Evolutionary conservation across 2,329 filamentous ascomycete species (phyloP).

Genomic region (Dothidotthia symphoricarpi): DNA sequence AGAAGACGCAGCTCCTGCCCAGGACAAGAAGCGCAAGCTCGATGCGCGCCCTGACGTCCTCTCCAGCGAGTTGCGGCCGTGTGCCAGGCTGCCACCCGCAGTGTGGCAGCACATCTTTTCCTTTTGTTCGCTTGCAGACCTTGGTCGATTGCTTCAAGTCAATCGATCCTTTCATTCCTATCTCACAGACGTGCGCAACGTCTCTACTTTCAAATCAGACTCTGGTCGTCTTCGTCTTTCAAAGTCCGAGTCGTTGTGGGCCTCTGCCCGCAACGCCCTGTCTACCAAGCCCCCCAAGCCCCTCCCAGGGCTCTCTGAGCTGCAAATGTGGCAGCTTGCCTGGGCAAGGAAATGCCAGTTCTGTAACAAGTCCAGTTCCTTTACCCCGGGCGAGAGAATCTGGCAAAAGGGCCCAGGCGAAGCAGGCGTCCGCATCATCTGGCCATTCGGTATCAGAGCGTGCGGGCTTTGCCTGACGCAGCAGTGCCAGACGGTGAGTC

Average conservation of each 20-base stretch:
- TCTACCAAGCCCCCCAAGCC: slow-evolving; percentile 69
- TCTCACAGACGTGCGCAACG: slow-evolving; percentile 39
- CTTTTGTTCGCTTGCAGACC: slow-evolving; percentile 61
- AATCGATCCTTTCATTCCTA: slow-evolving; percentile 63
- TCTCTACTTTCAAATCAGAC: slow-evolving; percentile 32
- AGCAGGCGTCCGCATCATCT: slow-evolving; percentile 62
- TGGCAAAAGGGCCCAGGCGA: slow-evolving; percentile 63
- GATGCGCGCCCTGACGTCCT: slow-evolving; percentile 12
- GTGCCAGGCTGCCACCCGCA: slow-evolving; percentile 55
- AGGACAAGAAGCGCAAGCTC: slow-evolving; percentile 37
- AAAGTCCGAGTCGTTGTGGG: slow-evolving; percentile 69
- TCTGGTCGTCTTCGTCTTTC: slow-evolving; percentile 41
- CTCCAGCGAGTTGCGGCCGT: slow-evolving; percentile 21
- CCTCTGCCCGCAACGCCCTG: slow-evolving; percentile 63
- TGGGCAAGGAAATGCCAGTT: slow-evolving; percentile 65
- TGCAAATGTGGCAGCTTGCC: slow-evolving; percentile 73
- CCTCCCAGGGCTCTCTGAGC: slow-evolving; percentile 62
- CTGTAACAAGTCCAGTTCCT: slow-evolving; percentile 53
- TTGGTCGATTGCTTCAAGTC: slow-evolving; percentile 65
- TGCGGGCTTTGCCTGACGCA: slow-evolving; percentile 66
- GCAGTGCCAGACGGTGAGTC: slow-evolving; percentile 63
- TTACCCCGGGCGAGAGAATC: slow-evolving; percentile 37
- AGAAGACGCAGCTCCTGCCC: slow-evolving; percentile 19
- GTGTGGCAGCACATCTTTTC: slow-evolving; percentile 71
- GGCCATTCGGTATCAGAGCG: slow-evolving; percentile 66